Conservation (phyloP, 2,329 filamentous ascomycete genomes). For the Neopestalotiopsis rosae region DNA sequence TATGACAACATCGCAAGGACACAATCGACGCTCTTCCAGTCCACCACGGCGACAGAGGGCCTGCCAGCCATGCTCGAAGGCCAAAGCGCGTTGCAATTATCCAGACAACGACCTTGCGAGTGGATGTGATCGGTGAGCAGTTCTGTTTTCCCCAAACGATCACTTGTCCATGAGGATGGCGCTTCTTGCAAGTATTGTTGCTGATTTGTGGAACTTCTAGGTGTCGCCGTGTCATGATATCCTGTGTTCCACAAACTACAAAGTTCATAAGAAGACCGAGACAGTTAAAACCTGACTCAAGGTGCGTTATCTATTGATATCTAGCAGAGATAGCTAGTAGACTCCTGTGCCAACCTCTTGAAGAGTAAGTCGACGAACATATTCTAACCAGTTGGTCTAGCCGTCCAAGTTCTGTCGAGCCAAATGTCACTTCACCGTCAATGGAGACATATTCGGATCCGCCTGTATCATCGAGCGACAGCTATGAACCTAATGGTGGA, state of each 20-base stretch:
- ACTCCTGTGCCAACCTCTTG: background rate
- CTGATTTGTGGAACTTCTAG: constrained; percentile 19
- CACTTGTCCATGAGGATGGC: background rate
- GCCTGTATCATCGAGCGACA: background rate
- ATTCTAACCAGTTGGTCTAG: background rate
- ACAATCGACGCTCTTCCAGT: constrained; percentile 22
- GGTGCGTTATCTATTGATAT: constrained; percentile 20
- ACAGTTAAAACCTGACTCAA: constrained; percentile 28
- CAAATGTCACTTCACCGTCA: background rate
- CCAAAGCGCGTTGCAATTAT: constrained; percentile 36
- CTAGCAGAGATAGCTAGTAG: background rate
- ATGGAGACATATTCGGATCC: background rate
- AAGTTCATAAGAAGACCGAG: constrained; percentile 34
- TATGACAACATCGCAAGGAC: constrained; percentile 11
- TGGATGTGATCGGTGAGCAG: constrained; percentile 32
- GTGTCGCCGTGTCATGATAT: constrained; percentile 31
- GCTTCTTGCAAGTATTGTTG: background rate
- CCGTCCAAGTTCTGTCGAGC: background rate
- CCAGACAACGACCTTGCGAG: constrained; percentile 27
- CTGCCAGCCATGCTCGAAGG: constrained; percentile 34
- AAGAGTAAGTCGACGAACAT: too few species aligned
- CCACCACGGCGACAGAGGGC: constrained; percentile 34
- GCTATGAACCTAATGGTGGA: background rate
- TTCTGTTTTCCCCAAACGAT: background rate
- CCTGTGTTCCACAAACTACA: constrained; percentile 33